These are phyloP conservation scores for Podila epicladia DNA, from an alignment of 192 early-diverging fungal species.

Conservation along the genomic window DNA sequence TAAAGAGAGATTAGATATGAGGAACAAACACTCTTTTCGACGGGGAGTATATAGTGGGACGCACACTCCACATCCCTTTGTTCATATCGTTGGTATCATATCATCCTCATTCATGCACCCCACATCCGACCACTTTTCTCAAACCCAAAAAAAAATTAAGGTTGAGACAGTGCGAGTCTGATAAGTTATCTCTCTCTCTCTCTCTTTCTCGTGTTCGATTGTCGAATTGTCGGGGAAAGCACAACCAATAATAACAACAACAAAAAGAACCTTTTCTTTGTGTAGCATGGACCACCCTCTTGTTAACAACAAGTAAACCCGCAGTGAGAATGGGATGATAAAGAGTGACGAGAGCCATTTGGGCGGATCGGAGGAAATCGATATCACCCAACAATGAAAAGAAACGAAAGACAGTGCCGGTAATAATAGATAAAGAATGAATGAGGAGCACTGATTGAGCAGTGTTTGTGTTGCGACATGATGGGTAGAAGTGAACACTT, in stretches of 20 bases:
- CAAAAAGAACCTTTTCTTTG: constrained; percentile 5
- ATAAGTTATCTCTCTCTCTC: not conserved
- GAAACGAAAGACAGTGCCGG: no score
- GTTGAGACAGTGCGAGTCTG: not conserved
- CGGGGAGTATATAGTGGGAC: no score
- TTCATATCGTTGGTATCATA: not conserved
- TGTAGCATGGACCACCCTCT: constrained; percentile 33
- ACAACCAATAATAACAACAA: no score
- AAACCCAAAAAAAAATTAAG: constrained; percentile 8
- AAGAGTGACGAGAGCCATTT: not conserved
- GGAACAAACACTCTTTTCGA: not conserved
- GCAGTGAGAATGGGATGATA: no score
- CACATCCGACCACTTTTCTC: not conserved
- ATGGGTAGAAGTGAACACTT: constrained; percentile 8
- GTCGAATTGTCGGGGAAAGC: not conserved
- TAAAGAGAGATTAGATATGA: constrained; percentile 8
- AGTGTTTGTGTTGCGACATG: no score
- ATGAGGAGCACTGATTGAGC: not conserved
- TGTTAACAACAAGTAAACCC: no score
- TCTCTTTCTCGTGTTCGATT: not conserved
- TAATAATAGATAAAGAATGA: constrained; percentile 5
- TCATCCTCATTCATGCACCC: no score
- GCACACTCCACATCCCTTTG: no score
- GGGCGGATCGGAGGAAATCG: not conserved
- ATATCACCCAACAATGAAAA: not conserved